Evolutionary conservation across 164 flowering plant species (phyloP).

Genomic region (Macadamia tetraphylla): DNA sequence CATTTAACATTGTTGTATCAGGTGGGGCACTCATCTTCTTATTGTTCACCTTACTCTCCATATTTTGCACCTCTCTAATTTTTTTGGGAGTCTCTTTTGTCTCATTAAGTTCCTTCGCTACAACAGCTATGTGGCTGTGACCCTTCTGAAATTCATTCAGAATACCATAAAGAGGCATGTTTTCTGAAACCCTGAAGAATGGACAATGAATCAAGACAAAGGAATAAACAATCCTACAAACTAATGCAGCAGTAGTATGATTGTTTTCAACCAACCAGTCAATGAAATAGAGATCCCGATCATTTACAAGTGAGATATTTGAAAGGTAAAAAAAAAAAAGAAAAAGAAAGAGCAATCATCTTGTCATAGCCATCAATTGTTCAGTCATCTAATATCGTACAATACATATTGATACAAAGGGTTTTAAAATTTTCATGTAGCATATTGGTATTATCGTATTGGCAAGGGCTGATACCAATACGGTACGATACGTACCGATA

Average conservation of each 20-base stretch:
- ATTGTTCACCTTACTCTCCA: slow-evolving; percentile 9
- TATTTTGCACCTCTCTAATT: slow-evolving; percentile 16
- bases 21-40: slow-evolving; percentile 12
- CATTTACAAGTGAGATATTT: too few relatives aligned
- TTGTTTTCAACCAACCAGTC: not conserved
- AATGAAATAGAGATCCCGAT: too few relatives aligned
- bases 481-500: too few relatives aligned
- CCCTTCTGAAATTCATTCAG: slow-evolving; percentile 95
- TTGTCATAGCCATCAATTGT: too few relatives aligned
- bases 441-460: too few relatives aligned
- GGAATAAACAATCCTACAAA: not conserved
- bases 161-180: slow-evolving; percentile 89
- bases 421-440: too few relatives aligned
- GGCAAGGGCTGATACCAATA: too few relatives aligned
- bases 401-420: too few relatives aligned
- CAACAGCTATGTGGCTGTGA: slow-evolving; percentile 89
- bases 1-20: slow-evolving; percentile 9
- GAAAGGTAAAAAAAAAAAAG: too few relatives aligned
- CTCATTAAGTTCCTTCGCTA: slow-evolving; percentile 43
- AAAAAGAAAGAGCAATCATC: too few relatives aligned
- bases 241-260: not conserved
- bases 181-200: slow-evolving; percentile 33
- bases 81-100: slow-evolving; percentile 27
- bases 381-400: too few relatives aligned
- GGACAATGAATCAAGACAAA: too few relatives aligned